These are phyloP conservation scores for Uncinocarpus reesii DNA, from an alignment of 2,329 filamentous ascomycete species.

Conservation along the genomic window DNA sequence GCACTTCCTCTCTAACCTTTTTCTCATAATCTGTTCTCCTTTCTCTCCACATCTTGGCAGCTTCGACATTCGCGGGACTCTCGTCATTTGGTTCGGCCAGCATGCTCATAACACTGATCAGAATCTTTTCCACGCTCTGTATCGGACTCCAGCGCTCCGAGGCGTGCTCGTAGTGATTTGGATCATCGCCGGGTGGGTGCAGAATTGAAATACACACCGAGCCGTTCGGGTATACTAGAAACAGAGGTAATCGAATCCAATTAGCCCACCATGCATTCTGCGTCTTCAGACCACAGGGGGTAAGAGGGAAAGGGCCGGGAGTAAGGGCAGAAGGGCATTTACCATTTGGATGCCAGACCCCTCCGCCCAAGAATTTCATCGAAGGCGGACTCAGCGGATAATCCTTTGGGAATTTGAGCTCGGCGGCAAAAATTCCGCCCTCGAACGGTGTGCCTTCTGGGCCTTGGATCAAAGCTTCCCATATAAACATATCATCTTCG, in stretches of 20 bases:
- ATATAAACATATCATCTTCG: conserved; percentile 90
- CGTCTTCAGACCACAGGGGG: conserved; percentile 2
- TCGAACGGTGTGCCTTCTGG: conserved; percentile 94
- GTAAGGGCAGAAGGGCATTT: conserved; percentile 20
- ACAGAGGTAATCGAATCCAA: not conserved
- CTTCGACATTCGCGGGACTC: conserved; percentile 89
- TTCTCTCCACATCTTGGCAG: conserved; percentile 76
- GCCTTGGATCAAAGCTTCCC: conserved; percentile 93
- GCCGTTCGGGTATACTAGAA: conserved; percentile 65
- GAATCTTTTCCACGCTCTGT: conserved; percentile 87
- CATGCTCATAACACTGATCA: conserved; percentile 85
- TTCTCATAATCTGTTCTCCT: conserved; percentile 72
- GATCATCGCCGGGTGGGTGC: conserved; percentile 87
- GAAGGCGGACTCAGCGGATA: conserved; percentile 93
- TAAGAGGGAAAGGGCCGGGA: not conserved
- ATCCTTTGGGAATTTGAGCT: conserved; percentile 88
- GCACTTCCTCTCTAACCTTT: conserved; percentile 72
- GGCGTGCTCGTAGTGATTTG: conserved; percentile 84
- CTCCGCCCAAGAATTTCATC: conserved; percentile 86
- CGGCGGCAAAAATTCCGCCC: conserved; percentile 88
- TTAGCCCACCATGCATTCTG: too few species aligned
- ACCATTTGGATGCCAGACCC: conserved; percentile 95
- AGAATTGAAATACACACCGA: conserved; percentile 94
- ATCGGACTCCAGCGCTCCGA: conserved; percentile 90
- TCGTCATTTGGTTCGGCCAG: conserved; percentile 90